Evolutionary conservation across 139 green algal genomes (phyloP).

Genomic region (Gonium pectorale): DNA sequence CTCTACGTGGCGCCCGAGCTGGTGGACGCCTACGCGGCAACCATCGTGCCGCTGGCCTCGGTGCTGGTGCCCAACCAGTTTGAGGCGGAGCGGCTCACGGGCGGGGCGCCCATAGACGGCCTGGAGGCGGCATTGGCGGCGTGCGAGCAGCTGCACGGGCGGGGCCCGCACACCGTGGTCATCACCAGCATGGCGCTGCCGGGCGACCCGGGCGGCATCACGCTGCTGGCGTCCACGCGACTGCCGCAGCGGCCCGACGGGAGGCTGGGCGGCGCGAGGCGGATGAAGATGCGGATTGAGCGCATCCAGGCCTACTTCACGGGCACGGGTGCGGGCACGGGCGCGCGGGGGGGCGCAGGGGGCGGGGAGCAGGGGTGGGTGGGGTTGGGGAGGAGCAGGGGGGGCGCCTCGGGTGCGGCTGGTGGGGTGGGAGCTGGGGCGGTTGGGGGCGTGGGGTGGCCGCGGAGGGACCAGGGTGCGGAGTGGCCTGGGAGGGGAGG

Average conservation of each 20-base stretch:
- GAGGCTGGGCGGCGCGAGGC: slow-evolving; percentile 73
- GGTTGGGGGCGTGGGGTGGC: no score
- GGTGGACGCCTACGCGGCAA: slow-evolving; percentile 72
- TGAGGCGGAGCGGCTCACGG: slow-evolving; percentile 89
- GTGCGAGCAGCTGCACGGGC: slow-evolving; percentile 71
- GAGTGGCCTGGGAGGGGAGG: no score
- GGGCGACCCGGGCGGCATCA: slow-evolving; percentile 56
- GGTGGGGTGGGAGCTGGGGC: not conserved
- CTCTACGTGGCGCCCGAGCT: slow-evolving; percentile 88
- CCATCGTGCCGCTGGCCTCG: slow-evolving; percentile 77
- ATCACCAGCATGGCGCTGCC: slow-evolving; percentile 52
- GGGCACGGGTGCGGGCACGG: slow-evolving; percentile 72
- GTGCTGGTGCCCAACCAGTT: slow-evolving; percentile 93
- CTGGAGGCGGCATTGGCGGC: slow-evolving; percentile 68
- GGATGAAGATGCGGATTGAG: slow-evolving; percentile 67
- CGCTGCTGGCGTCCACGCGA: slow-evolving; percentile 76
- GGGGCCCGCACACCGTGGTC: slow-evolving; percentile 84
- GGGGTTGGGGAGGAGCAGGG: not conserved
- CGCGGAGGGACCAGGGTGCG: not conserved
- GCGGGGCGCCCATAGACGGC: slow-evolving; percentile 59
- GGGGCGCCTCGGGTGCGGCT: not conserved
- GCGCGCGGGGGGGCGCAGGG: not conserved
- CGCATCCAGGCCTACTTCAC: slow-evolving; percentile 84
- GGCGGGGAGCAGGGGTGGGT: not conserved
- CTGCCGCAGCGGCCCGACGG: slow-evolving; percentile 56